These are phyloP conservation scores for Amniculicola lignicola DNA, from an alignment of 495 filamentous ascomycete genomes.

Conservation along the genomic window DNA sequence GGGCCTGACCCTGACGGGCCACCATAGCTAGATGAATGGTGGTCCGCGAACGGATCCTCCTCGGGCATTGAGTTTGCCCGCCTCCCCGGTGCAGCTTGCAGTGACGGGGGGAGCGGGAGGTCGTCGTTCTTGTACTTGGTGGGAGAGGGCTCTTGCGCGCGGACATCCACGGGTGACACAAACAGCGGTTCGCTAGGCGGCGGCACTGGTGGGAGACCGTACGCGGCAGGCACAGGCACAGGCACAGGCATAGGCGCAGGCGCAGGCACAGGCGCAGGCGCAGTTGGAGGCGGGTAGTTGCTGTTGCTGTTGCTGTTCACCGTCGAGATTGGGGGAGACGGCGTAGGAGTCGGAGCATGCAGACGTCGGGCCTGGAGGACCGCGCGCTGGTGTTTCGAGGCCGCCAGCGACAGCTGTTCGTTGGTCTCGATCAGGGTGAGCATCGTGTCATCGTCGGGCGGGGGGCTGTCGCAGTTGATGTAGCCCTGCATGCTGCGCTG, in stretches of 20 bases:
- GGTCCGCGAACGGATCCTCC: slow-evolving; percentile 39
- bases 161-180: slow-evolving; percentile 19
- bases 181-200: slow-evolving; percentile 8
- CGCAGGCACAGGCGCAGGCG: too few relatives aligned
- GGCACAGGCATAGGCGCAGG: too few relatives aligned
- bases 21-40: slow-evolving; percentile 27
- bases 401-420: slow-evolving; percentile 73
- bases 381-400: slow-evolving; percentile 77
- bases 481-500: slow-evolving; percentile 76
- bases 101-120: slow-evolving; percentile 28
- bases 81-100: slow-evolving; percentile 16
- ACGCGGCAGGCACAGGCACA: not conserved
- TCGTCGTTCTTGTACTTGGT: slow-evolving; percentile 20
- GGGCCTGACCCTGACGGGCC: slow-evolving; percentile 17
- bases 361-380: slow-evolving; percentile 63
- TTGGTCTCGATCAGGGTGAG: slow-evolving; percentile 91
- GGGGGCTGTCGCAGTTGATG: slow-evolving; percentile 71
- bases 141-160: not conserved
- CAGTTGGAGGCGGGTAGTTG: slow-evolving; percentile 1
- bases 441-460: slow-evolving; percentile 89
- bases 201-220: slow-evolving; percentile 18
- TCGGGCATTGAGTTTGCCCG: not conserved
- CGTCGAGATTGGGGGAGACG: slow-evolving; percentile 31
- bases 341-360: slow-evolving; percentile 28
- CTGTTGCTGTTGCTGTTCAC: slow-evolving; percentile 12